A percentile compares a stretch with the other conserved stretches of the same genome.
Conservation (phyloP, 176 grass and related monocot species). For the Musa schizocarpa region DNA sequence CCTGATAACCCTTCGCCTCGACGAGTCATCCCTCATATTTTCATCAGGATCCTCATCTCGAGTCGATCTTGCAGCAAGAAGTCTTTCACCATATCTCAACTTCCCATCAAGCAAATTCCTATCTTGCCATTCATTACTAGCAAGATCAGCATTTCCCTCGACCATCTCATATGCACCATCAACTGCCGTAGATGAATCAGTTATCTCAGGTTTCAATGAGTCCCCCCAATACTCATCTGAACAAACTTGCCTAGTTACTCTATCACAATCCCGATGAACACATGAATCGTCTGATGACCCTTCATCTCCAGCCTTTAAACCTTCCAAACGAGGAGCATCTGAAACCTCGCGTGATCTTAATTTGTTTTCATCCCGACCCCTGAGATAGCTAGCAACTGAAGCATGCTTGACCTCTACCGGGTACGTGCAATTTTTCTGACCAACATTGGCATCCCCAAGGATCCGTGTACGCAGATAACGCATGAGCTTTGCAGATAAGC, state of each 20-base stretch:
- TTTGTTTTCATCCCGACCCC: conserved; percentile 55
- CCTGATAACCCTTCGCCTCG: conserved; percentile 38
- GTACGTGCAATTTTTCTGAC: conserved; percentile 49
- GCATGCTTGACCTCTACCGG: conserved; percentile 42
- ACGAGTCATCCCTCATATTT: conserved; percentile 29
- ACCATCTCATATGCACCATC: conserved; percentile 15
- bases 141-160: conserved; percentile 26
- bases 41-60: conserved; percentile 40
- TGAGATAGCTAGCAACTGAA: conserved; percentile 12
- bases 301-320: conserved; percentile 30
- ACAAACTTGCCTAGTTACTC: conserved; percentile 31
- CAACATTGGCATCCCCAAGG: conserved; percentile 44
- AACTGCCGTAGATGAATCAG: conserved; percentile 37
- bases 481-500: conserved; percentile 87
- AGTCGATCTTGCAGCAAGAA: conserved; percentile 9
- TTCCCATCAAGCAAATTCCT: conserved; percentile 34
- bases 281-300: conserved; percentile 13
- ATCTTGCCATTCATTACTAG: conserved; percentile 21
- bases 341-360: conserved; percentile 45
- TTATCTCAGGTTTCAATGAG: conserved; percentile 22
- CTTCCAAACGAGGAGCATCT: conserved; percentile 30
- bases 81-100: conserved; percentile 25
- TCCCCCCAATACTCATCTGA: conserved; percentile 27
- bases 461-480: conserved; percentile 64
- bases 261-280: conserved; percentile 28